These are phyloP conservation scores for Cryptomeria japonica DNA, from an alignment of 75 land plant species.

Conservation along the genomic window DNA sequence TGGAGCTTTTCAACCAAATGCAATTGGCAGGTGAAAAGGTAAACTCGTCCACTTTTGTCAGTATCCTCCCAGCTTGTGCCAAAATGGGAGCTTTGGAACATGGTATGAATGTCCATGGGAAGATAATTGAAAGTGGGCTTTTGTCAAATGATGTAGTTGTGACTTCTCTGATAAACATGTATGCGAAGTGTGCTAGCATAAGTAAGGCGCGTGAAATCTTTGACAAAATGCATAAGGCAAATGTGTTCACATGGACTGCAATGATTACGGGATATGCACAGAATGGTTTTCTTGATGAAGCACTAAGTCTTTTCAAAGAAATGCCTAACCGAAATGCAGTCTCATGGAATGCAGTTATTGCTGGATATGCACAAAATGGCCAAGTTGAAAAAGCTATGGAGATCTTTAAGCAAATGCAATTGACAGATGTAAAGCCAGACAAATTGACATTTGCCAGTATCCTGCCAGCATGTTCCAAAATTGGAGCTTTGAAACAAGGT, in stretches of 20 bases:
- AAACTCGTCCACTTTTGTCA: constrained; percentile 49
- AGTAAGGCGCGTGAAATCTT: constrained; percentile 33
- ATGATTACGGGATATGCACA: constrained; percentile 42
- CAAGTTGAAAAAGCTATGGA: constrained; percentile 15
- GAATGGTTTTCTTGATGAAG: constrained; percentile 29
- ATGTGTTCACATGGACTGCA: constrained; percentile 69
- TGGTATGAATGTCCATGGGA: constrained; percentile 54
- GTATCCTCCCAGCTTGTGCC: constrained; percentile 55
- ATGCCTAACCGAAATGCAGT: constrained; percentile 34
- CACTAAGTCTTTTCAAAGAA: constrained; percentile 33
- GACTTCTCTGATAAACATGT: constrained; percentile 58
- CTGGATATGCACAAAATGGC: constrained; percentile 24
- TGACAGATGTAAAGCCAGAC: constrained; percentile 5
- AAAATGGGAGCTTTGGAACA: constrained; percentile 21
- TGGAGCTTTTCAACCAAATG: constrained; percentile 50
- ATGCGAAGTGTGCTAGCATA: constrained; percentile 50
- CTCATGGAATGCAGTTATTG: constrained; percentile 29
- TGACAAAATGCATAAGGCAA: constrained; percentile 31
- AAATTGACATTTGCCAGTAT: constrained; percentile 9
- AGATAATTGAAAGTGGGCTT: constrained; percentile 26
- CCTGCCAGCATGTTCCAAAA: neutral
- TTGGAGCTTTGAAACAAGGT: constrained; percentile 5
- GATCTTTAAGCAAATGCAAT: constrained; percentile 14
- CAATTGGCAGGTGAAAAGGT: constrained; percentile 16
- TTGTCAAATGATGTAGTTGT: constrained; percentile 39